Conservation (phyloP, 768 basidiomycete genomes). For the Termitomyces sp. region DNA sequence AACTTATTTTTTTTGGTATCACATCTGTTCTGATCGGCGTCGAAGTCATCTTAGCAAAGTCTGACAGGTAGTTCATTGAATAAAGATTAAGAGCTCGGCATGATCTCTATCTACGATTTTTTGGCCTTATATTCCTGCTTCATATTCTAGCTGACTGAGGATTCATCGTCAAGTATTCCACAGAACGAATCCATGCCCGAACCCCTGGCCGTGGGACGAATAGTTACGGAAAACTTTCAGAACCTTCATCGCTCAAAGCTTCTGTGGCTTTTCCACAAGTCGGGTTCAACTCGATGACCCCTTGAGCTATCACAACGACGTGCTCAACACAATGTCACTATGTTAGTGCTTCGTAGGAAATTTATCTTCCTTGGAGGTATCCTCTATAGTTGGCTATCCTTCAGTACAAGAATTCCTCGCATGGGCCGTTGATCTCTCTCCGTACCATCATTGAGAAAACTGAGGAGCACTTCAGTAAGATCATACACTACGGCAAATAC, state of each 20-base stretch:
- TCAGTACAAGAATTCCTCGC: not conserved
- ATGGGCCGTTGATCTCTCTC: not conserved
- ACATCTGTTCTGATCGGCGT: not conserved
- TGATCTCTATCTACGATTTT: not conserved
- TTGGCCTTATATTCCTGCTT: not conserved
- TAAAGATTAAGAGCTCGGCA: too few species aligned
- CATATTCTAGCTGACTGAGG: not conserved
- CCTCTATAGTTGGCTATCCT: not conserved
- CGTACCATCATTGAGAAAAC: not conserved
- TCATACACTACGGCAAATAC: too few species aligned
- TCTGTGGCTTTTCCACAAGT: too few species aligned
- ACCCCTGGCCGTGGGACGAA: not conserved
- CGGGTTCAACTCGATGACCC: too few species aligned
- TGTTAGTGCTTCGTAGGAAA: too few species aligned
- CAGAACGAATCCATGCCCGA: not conserved
- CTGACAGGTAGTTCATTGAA: not conserved
- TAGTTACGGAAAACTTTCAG: not conserved
- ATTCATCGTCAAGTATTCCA: too few species aligned
- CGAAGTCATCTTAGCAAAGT: not conserved
- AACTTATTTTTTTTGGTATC: slow-evolving; percentile 7
- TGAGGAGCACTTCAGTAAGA: not conserved
- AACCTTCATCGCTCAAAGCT: not conserved
- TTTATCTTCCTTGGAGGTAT: not conserved
- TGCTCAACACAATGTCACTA: too few species aligned
- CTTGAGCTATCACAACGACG: too few species aligned